Evolutionary conservation across 140 eudicot species (phyloP).

Genomic region (Cichorium intybus): DNA sequence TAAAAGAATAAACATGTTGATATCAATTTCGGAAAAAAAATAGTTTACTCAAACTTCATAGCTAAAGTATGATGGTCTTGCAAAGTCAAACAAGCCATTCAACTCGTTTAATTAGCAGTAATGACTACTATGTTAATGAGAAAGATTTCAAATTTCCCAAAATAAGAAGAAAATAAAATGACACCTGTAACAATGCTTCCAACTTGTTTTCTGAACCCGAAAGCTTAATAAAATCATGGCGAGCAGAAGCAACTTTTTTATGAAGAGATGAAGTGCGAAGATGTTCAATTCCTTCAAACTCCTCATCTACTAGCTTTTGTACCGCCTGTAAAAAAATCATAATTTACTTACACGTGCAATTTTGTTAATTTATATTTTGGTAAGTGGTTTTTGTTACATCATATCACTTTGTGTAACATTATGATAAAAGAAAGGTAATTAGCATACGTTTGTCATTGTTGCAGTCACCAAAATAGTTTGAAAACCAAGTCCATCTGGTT

Average conservation of each 20-base stretch:
- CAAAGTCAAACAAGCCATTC: neutral
- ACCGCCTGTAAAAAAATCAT: slow-evolving; percentile 48
- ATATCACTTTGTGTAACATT: neutral
- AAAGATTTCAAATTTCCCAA: neutral
- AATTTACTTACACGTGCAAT: neutral
- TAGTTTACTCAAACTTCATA: neutral
- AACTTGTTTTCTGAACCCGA: slow-evolving; percentile 91
- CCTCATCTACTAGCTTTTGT: slow-evolving; percentile 89
- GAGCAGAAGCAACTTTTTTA: slow-evolving; percentile 89
- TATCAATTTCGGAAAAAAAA: too few relatives aligned
- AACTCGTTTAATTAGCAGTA: neutral
- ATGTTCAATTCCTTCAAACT: slow-evolving; percentile 85
- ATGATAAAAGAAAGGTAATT: neutral
- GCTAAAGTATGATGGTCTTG: neutral
- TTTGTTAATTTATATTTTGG: slow-evolving; percentile 5
- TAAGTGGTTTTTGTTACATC: neutral
- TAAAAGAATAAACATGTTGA: too few relatives aligned
- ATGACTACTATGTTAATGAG: neutral
- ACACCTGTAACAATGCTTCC: slow-evolving; percentile 89
- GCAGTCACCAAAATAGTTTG: slow-evolving; percentile 92
- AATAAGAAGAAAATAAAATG: neutral
- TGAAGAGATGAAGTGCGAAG: slow-evolving; percentile 86
- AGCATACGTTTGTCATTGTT: slow-evolving; percentile 82
- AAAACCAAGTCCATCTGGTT: slow-evolving; percentile 63
- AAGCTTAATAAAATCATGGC: slow-evolving; percentile 92